A percentile compares a stretch with the other conserved stretches of the same genome.
phyloP scores from a whole-genome alignment of 2,329 filamentous ascomycete genomes.

The Alternaria triticina region DNA sequence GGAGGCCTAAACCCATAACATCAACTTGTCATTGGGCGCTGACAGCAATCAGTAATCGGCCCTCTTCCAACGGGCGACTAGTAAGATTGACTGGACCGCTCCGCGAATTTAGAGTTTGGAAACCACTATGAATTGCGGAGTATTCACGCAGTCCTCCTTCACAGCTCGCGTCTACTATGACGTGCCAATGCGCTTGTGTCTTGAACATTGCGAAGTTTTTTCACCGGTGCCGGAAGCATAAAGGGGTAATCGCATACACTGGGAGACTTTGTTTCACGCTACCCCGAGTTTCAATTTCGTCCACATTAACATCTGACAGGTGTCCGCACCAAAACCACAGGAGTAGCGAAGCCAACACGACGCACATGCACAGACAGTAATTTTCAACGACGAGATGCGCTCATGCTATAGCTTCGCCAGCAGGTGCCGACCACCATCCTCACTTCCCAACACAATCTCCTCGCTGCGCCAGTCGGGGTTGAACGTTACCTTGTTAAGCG shows the following conservation, averaged over 20 bases:
- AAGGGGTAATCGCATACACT: neutral
- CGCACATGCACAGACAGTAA: neutral
- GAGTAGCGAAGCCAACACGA: neutral
- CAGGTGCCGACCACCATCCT: slow-evolving; percentile 41
- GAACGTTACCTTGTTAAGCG: slow-evolving; percentile 58
- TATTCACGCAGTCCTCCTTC: neutral
- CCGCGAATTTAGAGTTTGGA: neutral
- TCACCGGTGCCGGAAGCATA: neutral
- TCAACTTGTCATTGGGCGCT: neutral
- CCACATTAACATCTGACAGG: slow-evolving; percentile 10
- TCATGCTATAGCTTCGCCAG: slow-evolving; percentile 33
- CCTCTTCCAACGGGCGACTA: slow-evolving; percentile 4
- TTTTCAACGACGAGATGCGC: neutral
- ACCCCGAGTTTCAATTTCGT: slow-evolving; percentile 5
- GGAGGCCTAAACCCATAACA: neutral
- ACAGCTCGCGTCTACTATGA: neutral
- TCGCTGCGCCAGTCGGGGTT: slow-evolving; percentile 58
- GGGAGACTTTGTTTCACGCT: slow-evolving; percentile 7
- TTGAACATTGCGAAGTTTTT: neutral
- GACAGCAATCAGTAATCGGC: neutral
- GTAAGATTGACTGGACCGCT: neutral
- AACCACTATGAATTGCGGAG: neutral
- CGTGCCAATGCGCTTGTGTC: neutral
- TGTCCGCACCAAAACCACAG: neutral
- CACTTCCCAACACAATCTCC: slow-evolving; percentile 57